Percentiles rank a stretch among this genome's conserved stretches.
phyloP scores from a whole-genome alignment of 768 basidiomycete species.

The Tricholoma sp. region DNA sequence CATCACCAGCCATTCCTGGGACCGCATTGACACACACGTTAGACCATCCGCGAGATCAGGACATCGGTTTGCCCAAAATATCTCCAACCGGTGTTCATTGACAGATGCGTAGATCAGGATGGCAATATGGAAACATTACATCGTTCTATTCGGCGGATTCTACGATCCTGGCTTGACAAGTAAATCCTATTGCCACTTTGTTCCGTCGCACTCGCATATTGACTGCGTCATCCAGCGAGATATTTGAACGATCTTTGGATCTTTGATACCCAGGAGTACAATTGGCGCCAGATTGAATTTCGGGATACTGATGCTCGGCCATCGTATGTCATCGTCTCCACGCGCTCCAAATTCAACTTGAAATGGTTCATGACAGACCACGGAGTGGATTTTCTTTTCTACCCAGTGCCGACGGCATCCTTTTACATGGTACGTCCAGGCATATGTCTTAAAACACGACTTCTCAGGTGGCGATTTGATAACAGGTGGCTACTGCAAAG shows the following conservation, averaged over 20 bases:
- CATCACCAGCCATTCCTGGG: conserved; percentile 75
- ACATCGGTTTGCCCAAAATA: conserved; percentile 51
- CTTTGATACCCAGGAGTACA: conserved; percentile 83
- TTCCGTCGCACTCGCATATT: background rate
- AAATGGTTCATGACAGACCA: conserved; percentile 29
- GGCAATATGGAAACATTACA: conserved; percentile 85
- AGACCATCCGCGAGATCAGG: conserved; percentile 79
- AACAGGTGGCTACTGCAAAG: conserved; percentile 86
- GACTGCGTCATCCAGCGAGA: conserved; percentile 41
- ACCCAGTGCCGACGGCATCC: conserved; percentile 67
- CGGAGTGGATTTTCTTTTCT: conserved; percentile 86
- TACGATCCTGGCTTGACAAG: conserved; percentile 83
- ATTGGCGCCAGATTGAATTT: conserved; percentile 77
- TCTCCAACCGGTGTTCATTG: background rate
- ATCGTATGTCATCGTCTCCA: conserved; percentile 42
- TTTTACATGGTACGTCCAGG: conserved; percentile 61
- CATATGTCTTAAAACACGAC: background rate
- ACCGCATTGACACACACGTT: conserved; percentile 82
- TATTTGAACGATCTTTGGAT: conserved; percentile 84
- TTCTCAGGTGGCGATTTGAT: too few species aligned
- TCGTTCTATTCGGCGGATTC: conserved; percentile 88
- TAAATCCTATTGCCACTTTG: conserved; percentile 23
- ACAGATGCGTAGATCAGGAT: conserved; percentile 42
- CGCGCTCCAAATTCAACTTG: background rate
- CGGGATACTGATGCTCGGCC: conserved; percentile 68